phyloP scores from a whole-genome alignment of 768 basidiomycete genomes.

The Leccinum olivaceopallidum region DNA sequence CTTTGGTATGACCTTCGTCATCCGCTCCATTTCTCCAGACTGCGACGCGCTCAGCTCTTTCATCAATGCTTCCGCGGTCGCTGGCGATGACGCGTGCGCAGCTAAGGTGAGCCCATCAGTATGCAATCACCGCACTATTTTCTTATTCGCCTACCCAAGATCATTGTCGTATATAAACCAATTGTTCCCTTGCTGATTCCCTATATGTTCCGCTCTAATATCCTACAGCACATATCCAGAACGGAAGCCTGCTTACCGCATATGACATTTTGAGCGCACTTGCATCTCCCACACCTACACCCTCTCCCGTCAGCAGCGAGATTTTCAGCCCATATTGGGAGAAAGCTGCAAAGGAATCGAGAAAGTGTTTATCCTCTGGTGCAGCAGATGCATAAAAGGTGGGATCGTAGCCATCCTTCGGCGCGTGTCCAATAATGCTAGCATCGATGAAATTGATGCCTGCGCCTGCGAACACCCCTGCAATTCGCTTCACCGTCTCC shows the following conservation, averaged over 20 bases:
- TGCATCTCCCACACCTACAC: constrained; percentile 53
- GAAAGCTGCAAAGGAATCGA: constrained; percentile 43
- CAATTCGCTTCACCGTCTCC: constrained; percentile 48
- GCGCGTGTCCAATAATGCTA: constrained; percentile 58
- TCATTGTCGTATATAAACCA: constrained; percentile 55
- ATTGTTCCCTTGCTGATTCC: constrained; percentile 58
- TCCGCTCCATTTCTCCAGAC: constrained; percentile 41
- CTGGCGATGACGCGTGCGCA: constrained; percentile 57
- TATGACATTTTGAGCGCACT: constrained; percentile 68
- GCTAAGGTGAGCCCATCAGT: constrained; percentile 34
- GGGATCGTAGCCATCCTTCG: constrained; percentile 47
- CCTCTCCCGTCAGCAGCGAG: constrained; percentile 46
- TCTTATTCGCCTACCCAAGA: constrained; percentile 42
- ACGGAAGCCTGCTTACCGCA: constrained; percentile 41
- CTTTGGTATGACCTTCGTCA: constrained; percentile 40
- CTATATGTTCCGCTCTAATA: constrained; percentile 28
- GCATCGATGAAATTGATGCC: constrained; percentile 52
- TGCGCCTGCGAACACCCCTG: constrained; percentile 41
- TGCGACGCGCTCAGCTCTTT: constrained; percentile 49
- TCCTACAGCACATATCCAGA: not conserved
- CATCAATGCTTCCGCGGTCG: constrained; percentile 57
- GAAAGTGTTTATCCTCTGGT: constrained; percentile 28
- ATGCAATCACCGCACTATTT: not conserved
- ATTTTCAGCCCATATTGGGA: constrained; percentile 47
- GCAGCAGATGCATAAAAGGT: constrained; percentile 55